Base-by-base conservation (phyloP, 2,329 filamentous ascomycete species). In the Moelleriella libera region DNA sequence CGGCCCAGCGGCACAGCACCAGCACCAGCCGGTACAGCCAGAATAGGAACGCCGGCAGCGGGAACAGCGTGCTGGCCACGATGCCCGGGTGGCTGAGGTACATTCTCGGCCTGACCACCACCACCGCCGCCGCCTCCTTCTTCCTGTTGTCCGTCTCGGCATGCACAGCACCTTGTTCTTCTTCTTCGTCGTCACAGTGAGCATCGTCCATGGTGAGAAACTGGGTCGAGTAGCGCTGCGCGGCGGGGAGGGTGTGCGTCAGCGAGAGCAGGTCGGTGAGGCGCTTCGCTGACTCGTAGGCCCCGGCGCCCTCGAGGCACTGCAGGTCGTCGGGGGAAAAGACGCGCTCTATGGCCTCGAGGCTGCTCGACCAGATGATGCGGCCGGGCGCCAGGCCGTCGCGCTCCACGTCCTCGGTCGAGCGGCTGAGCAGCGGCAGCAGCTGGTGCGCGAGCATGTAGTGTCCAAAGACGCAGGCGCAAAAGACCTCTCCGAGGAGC, bases 401-500 rank as follows among this genome's bases (percentile, higher is more conserved):
- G 48, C 64, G 53, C 12, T 21, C 21, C 21, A 21, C 21, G 21
- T 21, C 21, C 21, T 21, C 21, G 21, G 64, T 58, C 12, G 58
- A 59, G 45, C 78, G 69, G 56, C 69, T 67, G 55, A 98, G 74
- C 9, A 96, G 70, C 0, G 87, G 83, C 54, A 84, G 74, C 9
- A 97, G 74, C 58, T 83, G 80, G 62, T 95, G 89, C 12, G 79
- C 78, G 29, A 98, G 78, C 58, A 96, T 68, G 62, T 98, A 97
- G 67, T 98, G 92, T 0, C 92, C 92, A 60, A 98, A 97, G 31
- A 95, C 76, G 60, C 97, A 97, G 45, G 90, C 83, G 61, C 83
- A 84, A 62, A 97, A 98, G 14, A 95, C 80, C 54, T 87, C 75
- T 3, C 88, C 89, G 1, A 98, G 68, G 5, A 70, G 67, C 1